Evolutionary conservation across 805 yeast species (phyloP).

Genomic region (Gaillardinia entomophila): DNA sequence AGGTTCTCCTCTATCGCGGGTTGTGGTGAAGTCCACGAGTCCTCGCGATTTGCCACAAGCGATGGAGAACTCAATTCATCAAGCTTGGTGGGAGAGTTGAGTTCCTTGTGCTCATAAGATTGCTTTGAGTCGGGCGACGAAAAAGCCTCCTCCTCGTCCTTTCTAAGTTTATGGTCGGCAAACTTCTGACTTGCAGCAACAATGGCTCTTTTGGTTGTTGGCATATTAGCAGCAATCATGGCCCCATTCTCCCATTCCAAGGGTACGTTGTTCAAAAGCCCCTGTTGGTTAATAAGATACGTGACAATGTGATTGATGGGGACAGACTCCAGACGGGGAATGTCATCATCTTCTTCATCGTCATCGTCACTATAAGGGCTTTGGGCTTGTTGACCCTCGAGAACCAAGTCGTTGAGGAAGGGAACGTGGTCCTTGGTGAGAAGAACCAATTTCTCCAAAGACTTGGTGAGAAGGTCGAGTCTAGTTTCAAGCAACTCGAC

Average conservation of each 20-base stretch:
- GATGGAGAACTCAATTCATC: no score
- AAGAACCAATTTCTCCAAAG: conserved; percentile 38
- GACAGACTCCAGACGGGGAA: conserved; percentile 10
- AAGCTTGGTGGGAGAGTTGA: neutral
- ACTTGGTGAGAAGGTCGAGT: conserved; percentile 44
- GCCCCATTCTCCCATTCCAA: conserved; percentile 43
- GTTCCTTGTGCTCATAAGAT: neutral
- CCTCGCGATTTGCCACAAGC: no score
- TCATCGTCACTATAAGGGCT: conserved; percentile 2
- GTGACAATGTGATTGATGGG: conserved; percentile 47
- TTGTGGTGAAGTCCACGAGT: neutral
- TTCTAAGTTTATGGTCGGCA: conserved; percentile 22
- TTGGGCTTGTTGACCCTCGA: conserved; percentile 1
- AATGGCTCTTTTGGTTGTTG: conserved; percentile 15
- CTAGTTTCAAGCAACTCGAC: conserved; percentile 60
- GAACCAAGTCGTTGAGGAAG: neutral
- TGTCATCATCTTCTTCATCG: conserved; percentile 1
- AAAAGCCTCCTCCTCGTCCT: neutral
- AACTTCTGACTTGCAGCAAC: conserved; percentile 23
- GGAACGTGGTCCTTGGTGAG: conserved; percentile 14
- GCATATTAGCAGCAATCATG: conserved; percentile 32
- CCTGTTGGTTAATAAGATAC: conserved; percentile 35
- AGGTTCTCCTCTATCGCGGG: neutral
- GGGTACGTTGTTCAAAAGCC: conserved; percentile 32
- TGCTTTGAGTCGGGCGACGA: neutral